phyloP scores from a whole-genome alignment of 257 asterid genomes.

The Gentiana macrophylla region DNA sequence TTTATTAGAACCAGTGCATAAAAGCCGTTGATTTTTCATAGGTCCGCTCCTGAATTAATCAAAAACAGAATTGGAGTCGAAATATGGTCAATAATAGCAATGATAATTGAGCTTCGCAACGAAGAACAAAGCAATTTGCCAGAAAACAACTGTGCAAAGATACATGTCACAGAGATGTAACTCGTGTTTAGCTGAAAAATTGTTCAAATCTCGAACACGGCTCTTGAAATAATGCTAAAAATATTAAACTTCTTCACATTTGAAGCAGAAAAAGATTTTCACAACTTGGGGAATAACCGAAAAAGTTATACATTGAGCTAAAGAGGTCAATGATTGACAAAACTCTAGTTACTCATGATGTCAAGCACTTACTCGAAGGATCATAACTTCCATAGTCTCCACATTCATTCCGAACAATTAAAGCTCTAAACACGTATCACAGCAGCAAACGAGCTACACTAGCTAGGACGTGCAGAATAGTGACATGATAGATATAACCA shows the following conservation, averaged over 20 bases:
- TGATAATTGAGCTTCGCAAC: neutral
- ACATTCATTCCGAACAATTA: too few relatives aligned
- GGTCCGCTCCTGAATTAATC: conserved; percentile 23
- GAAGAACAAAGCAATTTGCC: neutral
- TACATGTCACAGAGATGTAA: neutral
- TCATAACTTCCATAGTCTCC: too few relatives aligned
- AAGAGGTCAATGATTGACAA: too few relatives aligned
- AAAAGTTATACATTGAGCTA: too few relatives aligned
- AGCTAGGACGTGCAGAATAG: too few relatives aligned
- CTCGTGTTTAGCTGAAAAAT: neutral
- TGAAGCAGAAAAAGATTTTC: too few relatives aligned
- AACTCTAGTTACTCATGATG: too few relatives aligned
- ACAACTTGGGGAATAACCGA: too few relatives aligned
- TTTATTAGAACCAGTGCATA: conserved; percentile 36
- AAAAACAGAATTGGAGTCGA: neutral
- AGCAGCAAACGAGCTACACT: too few relatives aligned
- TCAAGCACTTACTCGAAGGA: too few relatives aligned
- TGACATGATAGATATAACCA: too few relatives aligned
- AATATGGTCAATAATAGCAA: neutral
- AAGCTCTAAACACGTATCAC: too few relatives aligned
- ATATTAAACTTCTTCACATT: neutral
- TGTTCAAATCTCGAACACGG: neutral
- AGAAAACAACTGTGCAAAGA: neutral
- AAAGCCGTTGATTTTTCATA: conserved; percentile 37
- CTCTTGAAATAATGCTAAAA: neutral